Evolutionary conservation across 345 rosid genomes (phyloP).

Genomic region (Aquilaria yunnanensis): DNA sequence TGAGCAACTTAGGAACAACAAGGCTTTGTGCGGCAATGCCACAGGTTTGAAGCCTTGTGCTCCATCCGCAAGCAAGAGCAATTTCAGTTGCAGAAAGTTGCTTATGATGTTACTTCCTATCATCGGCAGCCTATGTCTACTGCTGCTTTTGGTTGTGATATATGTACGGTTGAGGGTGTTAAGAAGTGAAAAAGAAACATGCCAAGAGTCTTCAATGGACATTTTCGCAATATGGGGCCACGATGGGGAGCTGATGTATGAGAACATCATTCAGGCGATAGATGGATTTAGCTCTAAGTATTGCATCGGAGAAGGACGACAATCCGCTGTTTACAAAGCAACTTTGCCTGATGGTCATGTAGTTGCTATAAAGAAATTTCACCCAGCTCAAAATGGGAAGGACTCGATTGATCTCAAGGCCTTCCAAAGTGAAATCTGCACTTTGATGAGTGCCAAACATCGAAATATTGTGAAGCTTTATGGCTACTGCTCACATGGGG

Average conservation of each 20-base stretch:
- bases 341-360: background rate
- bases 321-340: conserved; percentile 11
- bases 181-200: background rate
- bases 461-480: background rate
- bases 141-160: conserved; percentile 13
- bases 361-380: conserved; percentile 16
- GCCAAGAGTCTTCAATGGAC: background rate
- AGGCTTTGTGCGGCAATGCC: background rate
- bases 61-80: background rate
- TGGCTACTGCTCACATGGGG: background rate
- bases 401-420: background rate
- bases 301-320: conserved; percentile 11
- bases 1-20: background rate
- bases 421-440: conserved; percentile 2
- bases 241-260: background rate
- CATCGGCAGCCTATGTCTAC: conserved; percentile 5
- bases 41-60: conserved; percentile 1
- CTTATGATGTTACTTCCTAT: background rate
- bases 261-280: conserved; percentile 5
- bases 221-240: conserved; percentile 1
- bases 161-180: background rate
- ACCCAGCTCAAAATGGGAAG: background rate
- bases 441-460: background rate
- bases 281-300: conserved; percentile 6
- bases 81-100: conserved; percentile 10